A percentile compares a stretch with the other conserved stretches of the same genome.
phyloP scores from a whole-genome alignment of 306 rosid species.

The Vigna reflexopilosa region DNA sequence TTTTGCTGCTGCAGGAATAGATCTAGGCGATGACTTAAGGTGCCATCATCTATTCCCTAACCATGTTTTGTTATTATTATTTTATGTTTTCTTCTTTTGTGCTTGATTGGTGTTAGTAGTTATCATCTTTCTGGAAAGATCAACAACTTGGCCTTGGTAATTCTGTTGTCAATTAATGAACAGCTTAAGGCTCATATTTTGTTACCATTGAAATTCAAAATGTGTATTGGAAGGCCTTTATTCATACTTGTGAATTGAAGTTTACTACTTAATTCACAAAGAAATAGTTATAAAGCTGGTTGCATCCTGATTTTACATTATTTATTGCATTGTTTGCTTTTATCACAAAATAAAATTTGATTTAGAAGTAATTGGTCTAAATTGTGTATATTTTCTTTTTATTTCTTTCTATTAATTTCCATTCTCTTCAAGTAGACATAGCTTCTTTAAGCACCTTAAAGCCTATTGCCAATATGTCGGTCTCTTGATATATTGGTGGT shows the following conservation, averaged over 20 bases:
- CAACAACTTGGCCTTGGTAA: neutral
- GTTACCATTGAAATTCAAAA: constrained; percentile 2
- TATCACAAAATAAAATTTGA: neutral
- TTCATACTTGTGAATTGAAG: neutral
- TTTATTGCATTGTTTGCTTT: neutral
- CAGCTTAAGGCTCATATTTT: neutral
- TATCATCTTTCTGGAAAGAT: constrained; percentile 14
- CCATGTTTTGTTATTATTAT: neutral
- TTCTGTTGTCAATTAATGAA: neutral
- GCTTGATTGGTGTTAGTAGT: constrained; percentile 10
- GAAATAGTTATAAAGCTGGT: neutral
- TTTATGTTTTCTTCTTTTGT: neutral
- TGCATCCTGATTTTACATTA: constrained; percentile 6
- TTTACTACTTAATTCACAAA: neutral
- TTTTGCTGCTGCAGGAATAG: constrained; percentile 92
- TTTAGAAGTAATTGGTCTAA: neutral
- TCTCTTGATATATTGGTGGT: too few relatives aligned
- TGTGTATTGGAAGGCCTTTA: constrained; percentile 1
- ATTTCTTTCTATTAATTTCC: neutral
- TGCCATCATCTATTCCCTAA: constrained; percentile 30
- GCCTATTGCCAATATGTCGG: too few relatives aligned
- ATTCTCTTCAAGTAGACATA: neutral
- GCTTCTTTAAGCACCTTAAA: neutral
- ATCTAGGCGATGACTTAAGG: constrained; percentile 81
- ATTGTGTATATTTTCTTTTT: neutral